A percentile compares a stretch with the other conserved stretches of the same genome.
Evolutionary conservation across 1,284 basidiomycete genomes (phyloP).

Genomic region (Thecaphora frezii): DNA sequence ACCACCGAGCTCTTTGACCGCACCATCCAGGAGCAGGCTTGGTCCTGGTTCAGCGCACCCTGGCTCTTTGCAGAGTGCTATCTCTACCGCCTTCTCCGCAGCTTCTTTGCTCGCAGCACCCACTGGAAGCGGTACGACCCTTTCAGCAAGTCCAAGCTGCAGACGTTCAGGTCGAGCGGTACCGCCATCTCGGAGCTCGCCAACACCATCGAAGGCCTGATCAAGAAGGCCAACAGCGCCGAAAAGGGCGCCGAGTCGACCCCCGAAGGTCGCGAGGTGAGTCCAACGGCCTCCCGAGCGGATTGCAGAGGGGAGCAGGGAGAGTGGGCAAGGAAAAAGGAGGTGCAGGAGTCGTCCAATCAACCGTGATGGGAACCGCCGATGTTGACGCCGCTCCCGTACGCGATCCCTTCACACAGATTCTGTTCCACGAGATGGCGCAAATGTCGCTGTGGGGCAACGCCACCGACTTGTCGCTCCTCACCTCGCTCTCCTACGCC

Average conservation of each 20-base stretch:
- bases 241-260: constrained; percentile 32
- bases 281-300: no score
- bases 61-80: constrained; percentile 87
- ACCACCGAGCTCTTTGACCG: constrained; percentile 59
- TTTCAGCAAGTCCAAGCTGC: constrained; percentile 77
- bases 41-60: constrained; percentile 86
- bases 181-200: constrained; percentile 71
- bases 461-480: constrained; percentile 72
- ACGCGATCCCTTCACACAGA: constrained; percentile 62
- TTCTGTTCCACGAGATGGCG: constrained; percentile 79
- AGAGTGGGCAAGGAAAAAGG: no score
- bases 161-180: constrained; percentile 76
- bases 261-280: constrained; percentile 17
- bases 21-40: constrained; percentile 55
- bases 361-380: no score
- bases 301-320: no score
- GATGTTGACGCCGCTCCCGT: neutral
- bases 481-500: constrained; percentile 75
- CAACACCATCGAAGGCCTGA: constrained; percentile 39
- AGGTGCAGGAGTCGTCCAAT: no score
- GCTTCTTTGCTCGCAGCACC: constrained; percentile 70
- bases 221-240: constrained; percentile 30
- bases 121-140: constrained; percentile 82
- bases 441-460: constrained; percentile 76
- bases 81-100: constrained; percentile 77